Evolutionary conservation across 2,329 filamentous ascomycete species (phyloP), one percentile per base, ranked within the genome.

Genomic region (Geosmithia flava): DNA sequence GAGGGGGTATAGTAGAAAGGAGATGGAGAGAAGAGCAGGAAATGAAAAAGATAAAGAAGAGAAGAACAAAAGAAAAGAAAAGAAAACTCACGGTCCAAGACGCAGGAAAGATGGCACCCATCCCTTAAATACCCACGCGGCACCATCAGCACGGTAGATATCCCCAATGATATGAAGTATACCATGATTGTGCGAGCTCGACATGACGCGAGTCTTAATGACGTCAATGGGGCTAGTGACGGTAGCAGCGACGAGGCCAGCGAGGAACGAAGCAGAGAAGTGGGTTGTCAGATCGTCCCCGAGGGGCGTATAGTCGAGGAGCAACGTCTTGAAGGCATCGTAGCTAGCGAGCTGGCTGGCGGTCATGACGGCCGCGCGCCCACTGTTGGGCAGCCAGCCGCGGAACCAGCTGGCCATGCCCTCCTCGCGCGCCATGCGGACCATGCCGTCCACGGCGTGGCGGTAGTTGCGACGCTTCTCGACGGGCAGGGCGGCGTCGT

Each of bases 161-260:
- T 86, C 80, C 42, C 69, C 66, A 48, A 94, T 66, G 20, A 89
- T 63, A 49, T 68, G 69, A 3, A 76, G 53, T 29, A 93, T 65
- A 23, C 75, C 70, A 52, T 69, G 59, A 52, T 68, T 62, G 42
- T 68, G 62, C 45, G 66, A 66, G 20, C 81, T 76, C 52, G 81
- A 85, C 88, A 95, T 95, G 58, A 94, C 78, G 20, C 86, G 74
- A 10, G 88, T 95, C 73, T 94, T 94, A 67, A 95, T 82, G 29
- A 95, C 88, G 63, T 94, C 88, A 46, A 94, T 82, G 0, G 88
- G 88, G 49, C 81, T 88, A 54, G 86, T 93, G 13, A 91, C 77
- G 0, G 87, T 93, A 1, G 88, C 91, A 4, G 88, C 88, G 7
- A 89, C 83, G 51, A 94, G 81, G 10, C 87, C 87, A 1, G 87